phyloP scores from a whole-genome alignment of 345 rosid genomes.

The Theobroma cacao region DNA sequence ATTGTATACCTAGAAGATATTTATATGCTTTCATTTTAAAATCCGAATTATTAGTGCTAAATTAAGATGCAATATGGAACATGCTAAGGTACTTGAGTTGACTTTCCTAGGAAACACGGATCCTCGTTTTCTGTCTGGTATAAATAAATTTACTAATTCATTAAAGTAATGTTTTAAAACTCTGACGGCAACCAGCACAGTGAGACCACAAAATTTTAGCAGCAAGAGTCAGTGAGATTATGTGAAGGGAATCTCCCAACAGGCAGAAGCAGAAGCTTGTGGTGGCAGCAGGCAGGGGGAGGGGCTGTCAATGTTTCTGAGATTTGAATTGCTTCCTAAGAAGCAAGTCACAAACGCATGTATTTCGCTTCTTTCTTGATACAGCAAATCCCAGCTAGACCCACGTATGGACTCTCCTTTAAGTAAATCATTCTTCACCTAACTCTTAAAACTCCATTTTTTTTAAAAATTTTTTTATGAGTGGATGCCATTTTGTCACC shows the following conservation, averaged over 20 bases:
- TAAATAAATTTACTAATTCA: background rate
- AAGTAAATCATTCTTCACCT: slow-evolving; percentile 17
- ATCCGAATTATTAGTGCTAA: too few species aligned
- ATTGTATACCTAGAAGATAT: too few species aligned
- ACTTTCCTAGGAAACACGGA: background rate
- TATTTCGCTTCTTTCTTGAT: slow-evolving; percentile 21
- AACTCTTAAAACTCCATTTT: slow-evolving; percentile 7
- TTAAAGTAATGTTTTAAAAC: background rate
- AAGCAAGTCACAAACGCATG: background rate
- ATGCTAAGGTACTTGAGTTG: background rate
- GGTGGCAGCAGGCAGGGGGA: background rate
- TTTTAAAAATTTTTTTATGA: background rate
- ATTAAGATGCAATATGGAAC: background rate
- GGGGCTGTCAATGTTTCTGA: background rate
- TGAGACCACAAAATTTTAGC: background rate
- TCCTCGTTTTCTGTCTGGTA: background rate
- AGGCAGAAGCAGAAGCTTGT: background rate
- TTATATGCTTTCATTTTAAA: too few species aligned
- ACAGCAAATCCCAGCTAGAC: slow-evolving; percentile 32
- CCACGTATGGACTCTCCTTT: background rate
- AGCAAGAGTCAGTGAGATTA: background rate
- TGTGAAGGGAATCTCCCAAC: background rate
- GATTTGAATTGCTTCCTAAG: background rate
- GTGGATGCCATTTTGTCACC: slow-evolving; percentile 10
- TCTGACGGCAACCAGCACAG: background rate